Percentiles rank a stretch among this genome's conserved stretches.
phyloP scores from a whole-genome alignment of 331 rosid genomes.

The Phaseolus coccineus region DNA sequence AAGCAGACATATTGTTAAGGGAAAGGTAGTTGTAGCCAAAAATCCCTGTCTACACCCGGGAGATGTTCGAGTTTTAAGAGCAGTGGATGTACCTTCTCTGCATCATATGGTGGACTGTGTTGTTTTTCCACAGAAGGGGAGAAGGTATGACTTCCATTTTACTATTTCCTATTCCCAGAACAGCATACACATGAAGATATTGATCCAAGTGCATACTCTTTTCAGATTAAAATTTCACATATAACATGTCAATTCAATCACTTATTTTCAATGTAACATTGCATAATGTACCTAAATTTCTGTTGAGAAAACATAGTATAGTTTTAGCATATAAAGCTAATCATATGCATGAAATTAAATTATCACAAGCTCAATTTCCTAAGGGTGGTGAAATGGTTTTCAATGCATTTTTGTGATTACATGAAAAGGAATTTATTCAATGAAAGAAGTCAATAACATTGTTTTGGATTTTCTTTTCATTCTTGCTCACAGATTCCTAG shows the following conservation, averaged over 20 bases:
- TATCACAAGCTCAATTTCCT: background rate
- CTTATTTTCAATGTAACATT: background rate
- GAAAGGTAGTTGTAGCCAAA: constrained; percentile 67
- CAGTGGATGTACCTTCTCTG: constrained; percentile 65
- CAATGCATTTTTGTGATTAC: background rate
- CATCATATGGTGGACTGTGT: constrained; percentile 90
- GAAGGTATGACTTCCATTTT: constrained; percentile 52
- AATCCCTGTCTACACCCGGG: constrained; percentile 81
- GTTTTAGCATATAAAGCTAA: background rate
- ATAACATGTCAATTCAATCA: background rate
- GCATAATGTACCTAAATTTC: background rate
- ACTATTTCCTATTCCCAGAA: background rate
- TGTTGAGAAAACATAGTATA: background rate
- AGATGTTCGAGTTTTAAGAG: constrained; percentile 61
- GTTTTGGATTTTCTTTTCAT: background rate
- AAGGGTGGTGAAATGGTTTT: background rate
- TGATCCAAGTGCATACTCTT: constrained; percentile 14
- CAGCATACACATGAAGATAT: constrained; percentile 16
- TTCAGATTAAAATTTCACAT: constrained; percentile 42
- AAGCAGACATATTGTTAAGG: constrained; percentile 39
- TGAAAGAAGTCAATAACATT: background rate
- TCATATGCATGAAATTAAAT: background rate
- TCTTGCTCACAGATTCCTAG: background rate
- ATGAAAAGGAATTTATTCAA: background rate
- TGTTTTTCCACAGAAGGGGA: constrained; percentile 82